Evolutionary conservation across 1,139 yeast species (phyloP).

Genomic region (Suhomyces wounanorum): DNA sequence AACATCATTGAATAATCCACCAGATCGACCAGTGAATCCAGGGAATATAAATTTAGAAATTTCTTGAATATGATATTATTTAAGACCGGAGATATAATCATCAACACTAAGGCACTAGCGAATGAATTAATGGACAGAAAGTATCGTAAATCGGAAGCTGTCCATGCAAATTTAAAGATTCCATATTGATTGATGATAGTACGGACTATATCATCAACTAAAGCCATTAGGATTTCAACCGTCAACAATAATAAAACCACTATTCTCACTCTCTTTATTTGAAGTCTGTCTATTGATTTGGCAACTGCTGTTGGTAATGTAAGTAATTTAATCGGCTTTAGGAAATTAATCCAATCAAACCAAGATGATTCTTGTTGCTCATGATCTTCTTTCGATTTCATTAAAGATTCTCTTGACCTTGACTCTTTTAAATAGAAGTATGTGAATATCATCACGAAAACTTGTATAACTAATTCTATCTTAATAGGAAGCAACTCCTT

Average conservation of each 20-base stretch:
- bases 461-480: slow-evolving; percentile 29
- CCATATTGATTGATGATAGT: slow-evolving; percentile 49
- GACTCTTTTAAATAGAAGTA: slow-evolving; percentile 57
- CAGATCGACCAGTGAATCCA: slow-evolving; percentile 49
- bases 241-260: slow-evolving; percentile 47
- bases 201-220: slow-evolving; percentile 10
- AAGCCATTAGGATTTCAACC: slow-evolving; percentile 33
- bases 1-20: slow-evolving; percentile 29
- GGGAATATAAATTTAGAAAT: slow-evolving; percentile 29
- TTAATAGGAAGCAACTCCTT: slow-evolving; percentile 33
- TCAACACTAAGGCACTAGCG: slow-evolving; percentile 37
- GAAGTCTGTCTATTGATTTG: slow-evolving; percentile 7
- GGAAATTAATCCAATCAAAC: slow-evolving; percentile 24
- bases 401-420: slow-evolving; percentile 32
- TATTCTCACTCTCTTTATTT: slow-evolving; percentile 23
- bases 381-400: slow-evolving; percentile 32
- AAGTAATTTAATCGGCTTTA: slow-evolving; percentile 49
- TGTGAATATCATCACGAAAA: slow-evolving; percentile 32
- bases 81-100: slow-evolving; percentile 37
- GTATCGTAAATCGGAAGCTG: slow-evolving; percentile 58
- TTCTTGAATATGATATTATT: slow-evolving; percentile 29
- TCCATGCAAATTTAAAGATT: slow-evolving; percentile 61
- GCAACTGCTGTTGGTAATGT: slow-evolving; percentile 41
- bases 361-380: neutral
- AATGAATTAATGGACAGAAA: slow-evolving; percentile 58